Percentiles rank a stretch among this genome's conserved stretches.
These are phyloP conservation scores for Candida ovalis DNA, from an alignment of 805 yeast species.

Conservation along the genomic window DNA sequence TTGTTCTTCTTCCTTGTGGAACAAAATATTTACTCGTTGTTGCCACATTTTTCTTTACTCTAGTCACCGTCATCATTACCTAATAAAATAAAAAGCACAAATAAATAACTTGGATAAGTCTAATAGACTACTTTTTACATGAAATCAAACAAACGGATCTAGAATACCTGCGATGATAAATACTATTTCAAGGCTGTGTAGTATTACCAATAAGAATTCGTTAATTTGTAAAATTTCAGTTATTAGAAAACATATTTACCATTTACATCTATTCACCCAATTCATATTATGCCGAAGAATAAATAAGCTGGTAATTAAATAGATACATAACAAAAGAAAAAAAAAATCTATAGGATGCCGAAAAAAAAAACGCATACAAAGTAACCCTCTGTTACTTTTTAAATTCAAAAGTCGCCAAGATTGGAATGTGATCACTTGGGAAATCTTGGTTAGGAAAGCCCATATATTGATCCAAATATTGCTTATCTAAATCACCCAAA, in stretches of 20 bases:
- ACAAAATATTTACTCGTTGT: neutral
- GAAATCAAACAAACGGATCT: too few species aligned
- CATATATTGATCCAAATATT: conserved; percentile 28
- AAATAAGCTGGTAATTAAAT: too few species aligned
- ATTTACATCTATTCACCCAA: neutral
- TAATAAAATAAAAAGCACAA: too few species aligned
- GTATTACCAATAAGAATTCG: neutral
- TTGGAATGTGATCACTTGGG: conserved; percentile 48
- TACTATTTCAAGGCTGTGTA: neutral
- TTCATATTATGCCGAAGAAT: too few species aligned
- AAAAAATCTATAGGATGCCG: neutral
- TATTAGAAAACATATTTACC: too few species aligned
- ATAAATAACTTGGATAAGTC: too few species aligned
- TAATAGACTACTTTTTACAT: too few species aligned
- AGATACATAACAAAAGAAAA: neutral
- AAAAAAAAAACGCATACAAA: neutral
- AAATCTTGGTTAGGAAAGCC: conserved; percentile 55
- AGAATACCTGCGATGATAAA: neutral
- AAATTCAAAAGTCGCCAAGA: conserved; percentile 25
- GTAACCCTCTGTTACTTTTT: neutral
- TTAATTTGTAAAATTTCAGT: neutral
- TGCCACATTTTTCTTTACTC: neutral
- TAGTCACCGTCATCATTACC: neutral
- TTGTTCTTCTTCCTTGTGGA: neutral
- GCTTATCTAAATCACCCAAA: conserved; percentile 46